Evolutionary conservation across 495 filamentous ascomycete genomes (phyloP), one percentile per base, ranked within the genome.

Genomic region (Penicillium daleae): DNA sequence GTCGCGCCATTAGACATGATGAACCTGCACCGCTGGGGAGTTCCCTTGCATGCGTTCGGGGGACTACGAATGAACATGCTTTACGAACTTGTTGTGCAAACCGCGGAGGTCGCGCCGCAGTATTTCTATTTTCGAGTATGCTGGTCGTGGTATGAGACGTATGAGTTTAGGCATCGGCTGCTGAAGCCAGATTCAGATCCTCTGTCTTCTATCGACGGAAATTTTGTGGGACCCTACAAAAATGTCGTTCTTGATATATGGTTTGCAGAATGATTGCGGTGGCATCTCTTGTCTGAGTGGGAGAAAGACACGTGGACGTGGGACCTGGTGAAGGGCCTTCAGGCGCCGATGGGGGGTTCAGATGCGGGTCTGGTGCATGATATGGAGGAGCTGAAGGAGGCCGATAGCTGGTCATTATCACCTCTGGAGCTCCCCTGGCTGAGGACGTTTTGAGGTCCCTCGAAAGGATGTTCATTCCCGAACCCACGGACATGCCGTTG

Each of bases 211-310:
- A n/a, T n/a, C n/a, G n/a, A n/a, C n/a, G n/a, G n/a, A n/a, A n/a
- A n/a, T 26, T 4, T 10, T 17, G 9, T 6, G 44, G 32, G 17
- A 21, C 46, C 4, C n/a, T 52, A 32, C 1, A 39, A 19, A 27
- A 46, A 50, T 39, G 32, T 59, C 4, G 57, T 51, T 59, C 57
- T 59, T 26, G 32, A 59, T 51, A 59, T 51, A 29, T 59, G 46
- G 42, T 27, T 26, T 31, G 13, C 46, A 3, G 2, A 19, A 6
- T 9, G 17, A 0, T 10, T 53, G 24, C 31, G 29, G 31, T 19
- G 1, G 1, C 15, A 32, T 4, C 8, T 53, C 22, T 26, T 21
- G 5, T 5, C 4, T 5, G 15, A 48, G 27, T 46, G 27, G 17
- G 15, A 4, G 24, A 21, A 58, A 31, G 56, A 58, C 13, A 51